phyloP scores from a whole-genome alignment of 1,284 basidiomycete genomes.

The Serendipita sp. region DNA sequence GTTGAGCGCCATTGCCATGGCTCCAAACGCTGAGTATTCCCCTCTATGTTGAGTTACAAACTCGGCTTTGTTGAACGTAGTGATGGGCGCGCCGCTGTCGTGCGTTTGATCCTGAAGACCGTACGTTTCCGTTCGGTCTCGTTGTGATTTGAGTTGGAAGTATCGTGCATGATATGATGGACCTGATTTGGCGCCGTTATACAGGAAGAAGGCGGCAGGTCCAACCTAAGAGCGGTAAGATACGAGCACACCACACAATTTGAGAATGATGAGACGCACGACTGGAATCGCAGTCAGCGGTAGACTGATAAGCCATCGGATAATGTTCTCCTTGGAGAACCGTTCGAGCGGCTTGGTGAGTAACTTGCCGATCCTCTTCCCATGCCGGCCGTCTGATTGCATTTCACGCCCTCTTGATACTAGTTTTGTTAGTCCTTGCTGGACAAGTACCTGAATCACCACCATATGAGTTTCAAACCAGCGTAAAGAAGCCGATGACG shows the following conservation, averaged over 20 bases:
- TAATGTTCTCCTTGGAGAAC: constrained; percentile 14
- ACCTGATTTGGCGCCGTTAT: constrained; percentile 31
- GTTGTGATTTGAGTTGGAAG: constrained; percentile 46
- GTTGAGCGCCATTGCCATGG: constrained; percentile 41
- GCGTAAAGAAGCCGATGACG: not conserved
- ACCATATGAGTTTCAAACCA: not conserved
- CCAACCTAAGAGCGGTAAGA: constrained; percentile 25
- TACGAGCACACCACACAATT: constrained; percentile 12
- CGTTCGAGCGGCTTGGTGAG: constrained; percentile 18
- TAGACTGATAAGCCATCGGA: constrained; percentile 36
- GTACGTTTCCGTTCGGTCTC: constrained; percentile 7
- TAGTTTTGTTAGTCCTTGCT: constrained; percentile 24
- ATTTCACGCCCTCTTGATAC: constrained; percentile 26
- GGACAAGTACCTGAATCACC: constrained; percentile 22
- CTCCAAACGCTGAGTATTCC: constrained; percentile 32
- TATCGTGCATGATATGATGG: constrained; percentile 51
- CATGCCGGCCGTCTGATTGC: constrained; percentile 10
- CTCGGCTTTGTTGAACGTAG: not conserved
- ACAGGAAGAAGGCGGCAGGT: constrained; percentile 1
- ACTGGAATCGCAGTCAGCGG: constrained; percentile 54
- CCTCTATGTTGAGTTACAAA: not conserved
- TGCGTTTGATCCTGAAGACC: too few species aligned
- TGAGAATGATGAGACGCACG: constrained; percentile 52
- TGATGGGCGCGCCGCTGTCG: not conserved
- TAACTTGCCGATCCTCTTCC: constrained; percentile 23